Evolutionary conservation across 1,284 basidiomycete species (phyloP).

Genomic region (Pyrrhoderma noxium): DNA sequence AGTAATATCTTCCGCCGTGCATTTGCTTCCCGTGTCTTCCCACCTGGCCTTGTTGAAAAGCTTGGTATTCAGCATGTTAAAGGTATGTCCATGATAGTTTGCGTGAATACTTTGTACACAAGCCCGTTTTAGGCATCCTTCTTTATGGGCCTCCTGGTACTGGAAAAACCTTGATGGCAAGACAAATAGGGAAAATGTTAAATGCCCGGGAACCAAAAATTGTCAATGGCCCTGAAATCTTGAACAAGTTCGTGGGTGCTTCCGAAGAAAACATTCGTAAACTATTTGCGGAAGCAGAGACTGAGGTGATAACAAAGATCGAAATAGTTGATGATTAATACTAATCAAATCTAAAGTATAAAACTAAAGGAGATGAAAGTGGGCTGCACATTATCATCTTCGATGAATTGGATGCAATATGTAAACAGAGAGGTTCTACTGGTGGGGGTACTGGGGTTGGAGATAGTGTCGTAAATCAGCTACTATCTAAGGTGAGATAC

Average conservation of each 20-base stretch:
- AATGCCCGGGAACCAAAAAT: conserved; percentile 98
- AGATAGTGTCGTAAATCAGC: conserved; percentile 97
- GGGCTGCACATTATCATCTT: conserved; percentile 99
- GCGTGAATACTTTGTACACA: background rate
- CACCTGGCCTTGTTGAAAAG: conserved; percentile 93
- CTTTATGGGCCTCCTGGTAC: conserved; percentile 97
- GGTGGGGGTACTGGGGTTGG: conserved; percentile 94
- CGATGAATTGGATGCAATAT: conserved; percentile 98
- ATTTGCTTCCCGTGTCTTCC: conserved; percentile 97
- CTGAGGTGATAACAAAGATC: conserved; percentile 53
- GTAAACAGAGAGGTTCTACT: conserved; percentile 94
- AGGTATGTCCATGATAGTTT: conserved; percentile 41
- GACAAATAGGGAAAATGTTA: conserved; percentile 99
- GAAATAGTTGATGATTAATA: conserved; percentile 5
- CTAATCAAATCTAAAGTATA: conserved; percentile 55
- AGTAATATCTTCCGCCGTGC: conserved; percentile 97
- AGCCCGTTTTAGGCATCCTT: conserved; percentile 67
- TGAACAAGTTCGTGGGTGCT: conserved; percentile 97
- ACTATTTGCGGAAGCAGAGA: conserved; percentile 95
- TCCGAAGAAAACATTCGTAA: conserved; percentile 99
- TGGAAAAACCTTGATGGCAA: conserved; percentile 96
- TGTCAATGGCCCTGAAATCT: conserved; percentile 96
- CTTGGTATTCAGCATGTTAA: conserved; percentile 99
- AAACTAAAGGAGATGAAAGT: conserved; percentile 97
- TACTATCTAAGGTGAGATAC: conserved; percentile 78